Conservation (phyloP, 192 early-diverging fungal species). For the Funneliformis geosporum region DNA sequence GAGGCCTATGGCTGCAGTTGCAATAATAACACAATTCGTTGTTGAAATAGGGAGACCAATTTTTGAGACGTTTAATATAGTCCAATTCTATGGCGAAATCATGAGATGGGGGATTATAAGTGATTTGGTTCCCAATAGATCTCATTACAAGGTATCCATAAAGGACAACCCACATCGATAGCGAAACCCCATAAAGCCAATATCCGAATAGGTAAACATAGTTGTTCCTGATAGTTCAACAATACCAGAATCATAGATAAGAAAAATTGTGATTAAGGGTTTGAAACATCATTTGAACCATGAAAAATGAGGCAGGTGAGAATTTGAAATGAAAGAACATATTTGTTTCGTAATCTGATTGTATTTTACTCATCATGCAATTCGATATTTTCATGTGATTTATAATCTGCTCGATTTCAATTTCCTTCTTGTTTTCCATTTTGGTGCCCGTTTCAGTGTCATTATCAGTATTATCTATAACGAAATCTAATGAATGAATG, state of each 20-base stretch:
- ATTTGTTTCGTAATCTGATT: conserved; percentile 78
- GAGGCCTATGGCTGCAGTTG: conserved; percentile 75
- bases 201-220: conserved; percentile 72
- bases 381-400: conserved; percentile 41
- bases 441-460: no score
- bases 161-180: conserved; percentile 71
- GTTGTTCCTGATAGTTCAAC: conserved; percentile 38
- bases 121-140: conserved; percentile 80
- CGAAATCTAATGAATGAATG: conserved; percentile 46
- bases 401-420: neutral
- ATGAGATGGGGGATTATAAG: conserved; percentile 78
- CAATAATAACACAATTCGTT: conserved; percentile 84
- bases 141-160: conserved; percentile 80
- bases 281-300: conserved; percentile 87
- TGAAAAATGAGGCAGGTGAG: conserved; percentile 82
- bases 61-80: conserved; percentile 80
- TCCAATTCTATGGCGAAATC: conserved; percentile 82
- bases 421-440: no score
- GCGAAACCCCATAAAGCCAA: conserved; percentile 71
- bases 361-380: conserved; percentile 64
- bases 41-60: conserved; percentile 82
- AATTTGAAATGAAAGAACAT: conserved; percentile 81
- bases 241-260: conserved; percentile 57
- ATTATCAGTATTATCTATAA: no score
- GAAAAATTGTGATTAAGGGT: conserved; percentile 77